A percentile compares a stretch with the other conserved stretches of the same genome.
Evolutionary conservation across 257 asterid species (phyloP).

Genomic region (Paulownia fortunei): DNA sequence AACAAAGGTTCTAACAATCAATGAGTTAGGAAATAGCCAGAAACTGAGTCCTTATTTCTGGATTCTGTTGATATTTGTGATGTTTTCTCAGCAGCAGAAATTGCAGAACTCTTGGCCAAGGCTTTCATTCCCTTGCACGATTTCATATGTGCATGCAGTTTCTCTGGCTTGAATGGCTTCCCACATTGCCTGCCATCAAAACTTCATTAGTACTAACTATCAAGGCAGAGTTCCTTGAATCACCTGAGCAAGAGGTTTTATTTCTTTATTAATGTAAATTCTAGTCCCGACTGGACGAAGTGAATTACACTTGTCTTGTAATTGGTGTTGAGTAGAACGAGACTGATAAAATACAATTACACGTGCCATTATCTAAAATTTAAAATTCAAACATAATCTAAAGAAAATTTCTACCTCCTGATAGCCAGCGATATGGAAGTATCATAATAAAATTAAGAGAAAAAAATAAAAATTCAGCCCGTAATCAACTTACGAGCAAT

Average conservation of each 20-base stretch:
- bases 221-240: background rate
- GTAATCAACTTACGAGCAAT: slow-evolving; percentile 67
- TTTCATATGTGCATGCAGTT: slow-evolving; percentile 76
- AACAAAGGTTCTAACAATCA: slow-evolving; percentile 15
- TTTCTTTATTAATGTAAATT: too few relatives aligned
- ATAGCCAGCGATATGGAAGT: too few relatives aligned
- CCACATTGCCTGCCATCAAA: slow-evolving; percentile 65
- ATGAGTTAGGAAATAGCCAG: slow-evolving; percentile 39
- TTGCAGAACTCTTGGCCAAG: slow-evolving; percentile 35
- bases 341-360: too few relatives aligned
- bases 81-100: slow-evolving; percentile 26
- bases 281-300: too few relatives aligned
- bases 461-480: too few relatives aligned
- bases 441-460: too few relatives aligned
- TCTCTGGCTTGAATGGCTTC: slow-evolving; percentile 85
- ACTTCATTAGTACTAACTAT: background rate
- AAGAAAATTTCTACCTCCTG: too few relatives aligned
- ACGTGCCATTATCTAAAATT: too few relatives aligned
- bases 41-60: slow-evolving; percentile 33
- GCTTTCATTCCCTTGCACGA: slow-evolving; percentile 77
- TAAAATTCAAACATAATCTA: too few relatives aligned
- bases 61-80: slow-evolving; percentile 36
- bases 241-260: background rate
- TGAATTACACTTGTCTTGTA: too few relatives aligned
- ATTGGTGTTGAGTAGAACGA: too few relatives aligned